Evolutionary conservation across 306 rosid genomes (phyloP).

Genomic region (Trifolium subterraneum): DNA sequence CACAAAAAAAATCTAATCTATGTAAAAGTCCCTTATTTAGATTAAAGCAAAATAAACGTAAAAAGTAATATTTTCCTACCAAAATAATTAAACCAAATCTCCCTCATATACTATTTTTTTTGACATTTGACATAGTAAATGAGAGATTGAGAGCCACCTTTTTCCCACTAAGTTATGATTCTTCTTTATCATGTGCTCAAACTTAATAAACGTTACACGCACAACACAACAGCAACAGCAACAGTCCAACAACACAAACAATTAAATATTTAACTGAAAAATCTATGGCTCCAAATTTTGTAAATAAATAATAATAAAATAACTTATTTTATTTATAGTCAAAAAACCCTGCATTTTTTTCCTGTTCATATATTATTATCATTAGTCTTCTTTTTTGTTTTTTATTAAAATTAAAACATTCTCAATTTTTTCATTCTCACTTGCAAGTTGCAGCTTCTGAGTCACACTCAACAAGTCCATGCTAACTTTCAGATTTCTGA

Average conservation of each 20-base stretch:
- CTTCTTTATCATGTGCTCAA: neutral
- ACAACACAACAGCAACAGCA: neutral
- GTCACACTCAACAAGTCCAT: conserved; percentile 22
- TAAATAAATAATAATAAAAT: neutral
- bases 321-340: neutral
- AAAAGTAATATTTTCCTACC: no score
- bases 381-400: neutral
- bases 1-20: no score
- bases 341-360: neutral
- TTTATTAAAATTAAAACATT: neutral
- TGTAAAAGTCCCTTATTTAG: no score
- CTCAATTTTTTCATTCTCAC: neutral
- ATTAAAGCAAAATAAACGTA: no score
- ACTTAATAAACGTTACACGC: neutral
- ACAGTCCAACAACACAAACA: neutral
- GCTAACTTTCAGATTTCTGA: neutral
- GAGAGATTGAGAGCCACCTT: no score
- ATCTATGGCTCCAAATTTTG: neutral
- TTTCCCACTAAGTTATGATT: no score
- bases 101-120: no score
- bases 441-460: neutral
- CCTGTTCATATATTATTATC: neutral
- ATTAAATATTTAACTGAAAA: neutral
- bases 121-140: no score
- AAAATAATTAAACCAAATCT: no score